Base-by-base conservation (phyloP, 768 basidiomycete species). In the Phaeotremella skinneri region DNA sequence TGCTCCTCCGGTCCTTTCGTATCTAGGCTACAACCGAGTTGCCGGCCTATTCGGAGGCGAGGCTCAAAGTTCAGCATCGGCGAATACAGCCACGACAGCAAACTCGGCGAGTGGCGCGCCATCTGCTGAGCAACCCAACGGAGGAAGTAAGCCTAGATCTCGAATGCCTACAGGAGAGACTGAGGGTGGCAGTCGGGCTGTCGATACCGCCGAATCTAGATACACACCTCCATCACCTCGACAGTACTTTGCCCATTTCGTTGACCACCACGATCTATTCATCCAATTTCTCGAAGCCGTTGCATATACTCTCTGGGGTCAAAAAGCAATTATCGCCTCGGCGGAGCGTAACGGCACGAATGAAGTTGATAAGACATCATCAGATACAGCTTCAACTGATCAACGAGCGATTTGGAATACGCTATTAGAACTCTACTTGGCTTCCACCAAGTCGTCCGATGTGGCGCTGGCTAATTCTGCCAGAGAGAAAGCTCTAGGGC, bases 321-420 rank as follows among this genome's bases (percentile, higher is more conserved):
- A 94, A 73, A 45, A 23, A 13, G 81, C 78, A 21, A 80, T 90
- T 17, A 53, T 59, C 7, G 9, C 55, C 13, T 41, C 26, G 14
- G 30, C 39, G 29, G 29, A n/a, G 3, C 55, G 59, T 66, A 50
- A 58, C 54, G 79, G 1, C 50, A 45, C 3, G 23, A n/a, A 41
- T 26, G 51, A 39, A 25, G 21, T 56, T 13, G 26, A 53, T 16
- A 65, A 66, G 6, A n/a, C 34, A 6, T 30, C 62, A 4, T 41
- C 52, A 5, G 62, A 64, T 47, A 52, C 61, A 14, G 39, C 21
- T 4, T 14, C 76, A 7, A 56, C 61, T 3, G 90, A 93, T 69
- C 90, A 91, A 68, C 81, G 83, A 7, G 87, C 91, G 0, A 86
- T 97, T 2, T 97, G 93, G 93, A 96, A 94, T 78, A 97, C 93